Percentiles rank a stretch among this genome's conserved stretches.
These are phyloP conservation scores for Fusarium sp. DNA, from an alignment of 2,329 filamentous ascomycete species.

Conservation along the genomic window DNA sequence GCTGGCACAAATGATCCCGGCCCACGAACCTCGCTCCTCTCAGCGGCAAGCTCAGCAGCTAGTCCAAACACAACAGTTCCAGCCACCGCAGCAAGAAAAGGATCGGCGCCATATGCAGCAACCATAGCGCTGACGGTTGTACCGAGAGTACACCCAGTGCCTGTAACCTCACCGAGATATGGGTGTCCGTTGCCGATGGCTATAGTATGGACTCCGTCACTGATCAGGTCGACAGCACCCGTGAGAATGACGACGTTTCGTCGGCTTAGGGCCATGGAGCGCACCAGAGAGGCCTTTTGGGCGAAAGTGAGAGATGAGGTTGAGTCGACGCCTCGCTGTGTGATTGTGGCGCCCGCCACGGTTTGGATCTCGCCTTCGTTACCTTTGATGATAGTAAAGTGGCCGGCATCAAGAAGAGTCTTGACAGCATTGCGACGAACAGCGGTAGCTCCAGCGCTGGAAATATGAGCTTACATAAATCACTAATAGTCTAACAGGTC, in stretches of 20 bases:
- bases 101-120: slow-evolving; percentile 72
- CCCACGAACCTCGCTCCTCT: slow-evolving; percentile 74
- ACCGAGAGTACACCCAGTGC: slow-evolving; percentile 87
- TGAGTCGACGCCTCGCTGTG: slow-evolving; percentile 88
- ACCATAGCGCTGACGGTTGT: slow-evolving; percentile 83
- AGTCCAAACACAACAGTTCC: slow-evolving; percentile 82
- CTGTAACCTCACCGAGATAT: slow-evolving; percentile 78
- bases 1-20: slow-evolving; percentile 89
- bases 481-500: not conserved
- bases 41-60: slow-evolving; percentile 77
- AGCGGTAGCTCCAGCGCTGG: slow-evolving; percentile 80
- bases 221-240: slow-evolving; percentile 80
- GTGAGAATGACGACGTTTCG: slow-evolving; percentile 86
- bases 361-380: slow-evolving; percentile 90
- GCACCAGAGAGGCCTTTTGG: slow-evolving; percentile 72
- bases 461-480: not conserved
- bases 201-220: slow-evolving; percentile 77
- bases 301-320: slow-evolving; percentile 67
- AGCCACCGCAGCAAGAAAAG: slow-evolving; percentile 78
- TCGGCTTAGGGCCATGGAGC: slow-evolving; percentile 70
- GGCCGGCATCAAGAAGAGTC: slow-evolving; percentile 77
- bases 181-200: slow-evolving; percentile 82
- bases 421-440: slow-evolving; percentile 79
- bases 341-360: slow-evolving; percentile 68
- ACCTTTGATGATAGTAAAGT: slow-evolving; percentile 91